These are phyloP conservation scores for Aspergillus candidus DNA, from an alignment of 2,329 filamentous ascomycete species.

Conservation along the genomic window DNA sequence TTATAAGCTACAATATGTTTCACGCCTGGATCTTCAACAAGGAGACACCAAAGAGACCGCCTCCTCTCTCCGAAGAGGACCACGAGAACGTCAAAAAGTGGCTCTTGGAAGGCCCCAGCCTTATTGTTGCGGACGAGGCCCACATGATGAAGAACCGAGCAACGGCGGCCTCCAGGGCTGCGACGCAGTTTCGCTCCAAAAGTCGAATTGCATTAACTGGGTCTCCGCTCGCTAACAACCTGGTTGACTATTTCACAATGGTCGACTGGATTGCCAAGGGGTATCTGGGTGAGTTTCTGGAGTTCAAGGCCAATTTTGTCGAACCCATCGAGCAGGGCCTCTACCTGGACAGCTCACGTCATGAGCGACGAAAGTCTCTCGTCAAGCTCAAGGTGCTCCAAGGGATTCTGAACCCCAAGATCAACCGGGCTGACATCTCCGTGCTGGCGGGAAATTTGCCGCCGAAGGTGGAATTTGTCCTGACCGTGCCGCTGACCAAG, in stretches of 20 bases:
- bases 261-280: conserved; percentile 79
- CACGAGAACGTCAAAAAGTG: conserved; percentile 41
- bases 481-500: conserved; percentile 63
- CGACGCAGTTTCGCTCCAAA: conserved; percentile 57
- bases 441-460: conserved; percentile 63
- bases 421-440: conserved; percentile 66
- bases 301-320: conserved; percentile 67
- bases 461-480: conserved; percentile 72
- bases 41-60: conserved; percentile 16
- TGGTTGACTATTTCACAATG: conserved; percentile 79
- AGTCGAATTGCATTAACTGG: conserved; percentile 79
- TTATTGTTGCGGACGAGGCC: conserved; percentile 81
- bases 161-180: conserved; percentile 49
- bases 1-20: conserved; percentile 71
- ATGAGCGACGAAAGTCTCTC: conserved; percentile 54
- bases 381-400: conserved; percentile 67
- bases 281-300: conserved; percentile 62
- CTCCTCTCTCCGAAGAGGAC: conserved; percentile 29
- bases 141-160: conserved; percentile 67
- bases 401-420: conserved; percentile 66
- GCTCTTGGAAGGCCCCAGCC: conserved; percentile 57
- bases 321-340: conserved; percentile 68
- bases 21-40: conserved; percentile 39
- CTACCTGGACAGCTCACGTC: conserved; percentile 54
- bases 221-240: conserved; percentile 77